phyloP scores from a whole-genome alignment of 768 basidiomycete species.

The Auricularia auricula-judae region DNA sequence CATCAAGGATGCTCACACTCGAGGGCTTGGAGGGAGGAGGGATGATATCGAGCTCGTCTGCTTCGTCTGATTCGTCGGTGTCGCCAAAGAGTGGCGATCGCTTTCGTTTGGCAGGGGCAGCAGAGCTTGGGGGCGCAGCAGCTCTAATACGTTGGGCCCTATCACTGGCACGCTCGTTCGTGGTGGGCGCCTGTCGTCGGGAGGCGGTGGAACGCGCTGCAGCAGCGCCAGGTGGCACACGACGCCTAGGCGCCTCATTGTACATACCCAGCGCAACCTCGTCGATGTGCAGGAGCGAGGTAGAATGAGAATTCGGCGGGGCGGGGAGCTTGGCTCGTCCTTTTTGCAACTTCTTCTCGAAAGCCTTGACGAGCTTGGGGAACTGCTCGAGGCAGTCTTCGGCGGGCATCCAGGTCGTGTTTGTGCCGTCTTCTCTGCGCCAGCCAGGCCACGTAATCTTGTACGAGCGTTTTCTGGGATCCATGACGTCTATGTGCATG shows the following conservation, averaged over 20 bases:
- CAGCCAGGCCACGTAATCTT: background rate
- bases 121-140: background rate
- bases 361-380: background rate
- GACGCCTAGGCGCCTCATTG: background rate
- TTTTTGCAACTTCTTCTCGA: background rate
- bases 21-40: background rate
- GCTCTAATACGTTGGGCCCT: background rate
- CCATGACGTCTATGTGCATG: background rate
- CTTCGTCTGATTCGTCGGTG: background rate
- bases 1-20: background rate
- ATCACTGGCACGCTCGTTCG: too few relatives aligned
- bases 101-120: background rate
- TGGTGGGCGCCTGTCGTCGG: too few relatives aligned
- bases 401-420: background rate
- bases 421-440: background rate
- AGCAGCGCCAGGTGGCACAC: too few relatives aligned
- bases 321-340: background rate
- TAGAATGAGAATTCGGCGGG: background rate
- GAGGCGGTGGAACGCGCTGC: too few relatives aligned
- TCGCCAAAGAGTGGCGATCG: background rate
- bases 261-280: background rate
- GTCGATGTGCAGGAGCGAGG: background rate
- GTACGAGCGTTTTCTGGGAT: background rate
- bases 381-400: background rate
- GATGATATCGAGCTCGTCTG: background rate